These are phyloP conservation scores for Wickerhamiella siamensis DNA, from an alignment of 805 yeast genomes.

Conservation along the genomic window DNA sequence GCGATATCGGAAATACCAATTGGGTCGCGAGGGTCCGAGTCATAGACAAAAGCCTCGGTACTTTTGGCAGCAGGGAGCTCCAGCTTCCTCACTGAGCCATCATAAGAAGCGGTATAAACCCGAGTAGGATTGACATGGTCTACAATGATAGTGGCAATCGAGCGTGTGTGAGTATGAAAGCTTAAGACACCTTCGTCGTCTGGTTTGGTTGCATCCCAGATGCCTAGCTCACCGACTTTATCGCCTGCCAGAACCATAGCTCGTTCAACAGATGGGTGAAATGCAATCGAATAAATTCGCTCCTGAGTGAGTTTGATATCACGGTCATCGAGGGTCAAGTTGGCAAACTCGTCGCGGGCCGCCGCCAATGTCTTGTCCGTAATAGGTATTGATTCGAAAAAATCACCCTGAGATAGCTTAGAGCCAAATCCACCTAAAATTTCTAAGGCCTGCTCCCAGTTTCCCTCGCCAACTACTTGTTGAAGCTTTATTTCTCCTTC, in stretches of 20 bases:
- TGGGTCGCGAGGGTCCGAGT: slow-evolving; percentile 31
- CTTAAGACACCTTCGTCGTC: slow-evolving; percentile 35
- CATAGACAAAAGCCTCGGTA: slow-evolving; percentile 43
- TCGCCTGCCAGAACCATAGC: slow-evolving; percentile 75
- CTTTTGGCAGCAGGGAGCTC: slow-evolving; percentile 52
- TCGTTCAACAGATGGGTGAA: slow-evolving; percentile 59
- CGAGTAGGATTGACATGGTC: slow-evolving; percentile 37
- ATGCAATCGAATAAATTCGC: slow-evolving; percentile 56
- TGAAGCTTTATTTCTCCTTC: slow-evolving; percentile 24
- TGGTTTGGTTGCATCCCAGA: slow-evolving; percentile 59
- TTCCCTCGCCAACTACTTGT: slow-evolving; percentile 23
- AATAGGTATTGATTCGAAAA: slow-evolving; percentile 38
- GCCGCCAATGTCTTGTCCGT: slow-evolving; percentile 35
- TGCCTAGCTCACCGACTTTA: slow-evolving; percentile 69
- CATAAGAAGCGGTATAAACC: slow-evolving; percentile 65
- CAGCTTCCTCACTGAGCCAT: slow-evolving; percentile 65
- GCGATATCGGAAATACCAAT: slow-evolving; percentile 66
- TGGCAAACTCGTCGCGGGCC: slow-evolving; percentile 40
- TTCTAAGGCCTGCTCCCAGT: slow-evolving; percentile 26
- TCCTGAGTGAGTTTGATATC: slow-evolving; percentile 52
- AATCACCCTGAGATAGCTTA: slow-evolving; percentile 25
- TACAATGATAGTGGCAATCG: slow-evolving; percentile 50
- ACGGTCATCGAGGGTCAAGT: slow-evolving; percentile 44
- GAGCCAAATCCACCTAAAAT: slow-evolving; percentile 20
- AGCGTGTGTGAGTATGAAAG: slow-evolving; percentile 61